phyloP scores from a whole-genome alignment of 2,329 filamentous ascomycete genomes.

The Sporothrix phasma region DNA sequence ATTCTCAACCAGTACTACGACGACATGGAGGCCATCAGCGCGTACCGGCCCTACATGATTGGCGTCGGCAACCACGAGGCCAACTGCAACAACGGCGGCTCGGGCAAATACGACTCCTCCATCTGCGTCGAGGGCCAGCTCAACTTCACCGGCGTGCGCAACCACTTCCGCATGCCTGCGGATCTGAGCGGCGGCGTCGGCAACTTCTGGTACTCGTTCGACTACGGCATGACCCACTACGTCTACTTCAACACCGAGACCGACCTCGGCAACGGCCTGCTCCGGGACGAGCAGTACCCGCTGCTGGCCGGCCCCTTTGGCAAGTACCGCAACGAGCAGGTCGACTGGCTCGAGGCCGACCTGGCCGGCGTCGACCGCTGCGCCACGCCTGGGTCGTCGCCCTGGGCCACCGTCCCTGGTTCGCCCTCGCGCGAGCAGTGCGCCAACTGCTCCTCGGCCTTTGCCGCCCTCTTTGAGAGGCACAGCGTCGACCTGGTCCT shows the following conservation, averaged over 20 bases:
- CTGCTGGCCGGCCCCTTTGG: slow-evolving; percentile 3
- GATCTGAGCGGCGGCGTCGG: slow-evolving; percentile 15
- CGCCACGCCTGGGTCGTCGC: slow-evolving; percentile 40
- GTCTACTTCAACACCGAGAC: slow-evolving; percentile 17
- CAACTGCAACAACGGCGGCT: slow-evolving; percentile 39
- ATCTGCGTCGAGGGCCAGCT: slow-evolving; percentile 18
- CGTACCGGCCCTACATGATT: slow-evolving; percentile 39
- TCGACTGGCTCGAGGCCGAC: slow-evolving; percentile 34
- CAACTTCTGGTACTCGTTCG: slow-evolving; percentile 20
- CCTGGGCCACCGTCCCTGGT: slow-evolving; percentile 41
- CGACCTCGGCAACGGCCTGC: slow-evolving; percentile 15
- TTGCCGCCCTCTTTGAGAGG: slow-evolving; percentile 13
- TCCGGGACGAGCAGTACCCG: slow-evolving; percentile 11
- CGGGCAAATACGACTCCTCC: slow-evolving; percentile 24
- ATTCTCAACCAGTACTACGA: slow-evolving; percentile 43
- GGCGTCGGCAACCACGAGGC: slow-evolving; percentile 38
- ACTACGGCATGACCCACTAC: slow-evolving; percentile 18
- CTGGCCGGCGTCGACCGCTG: slow-evolving; percentile 34
- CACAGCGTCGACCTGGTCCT: slow-evolving; percentile 18
- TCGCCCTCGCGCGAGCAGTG: slow-evolving; percentile 22
- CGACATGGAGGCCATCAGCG: slow-evolving; percentile 34
- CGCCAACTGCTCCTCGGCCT: slow-evolving; percentile 10
- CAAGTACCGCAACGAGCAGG: slow-evolving; percentile 8
- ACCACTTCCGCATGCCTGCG: slow-evolving; percentile 20
- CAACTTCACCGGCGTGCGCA: slow-evolving; percentile 19